Conservation (phyloP, 139 green algal species). For the Coccomyxa sp. region DNA sequence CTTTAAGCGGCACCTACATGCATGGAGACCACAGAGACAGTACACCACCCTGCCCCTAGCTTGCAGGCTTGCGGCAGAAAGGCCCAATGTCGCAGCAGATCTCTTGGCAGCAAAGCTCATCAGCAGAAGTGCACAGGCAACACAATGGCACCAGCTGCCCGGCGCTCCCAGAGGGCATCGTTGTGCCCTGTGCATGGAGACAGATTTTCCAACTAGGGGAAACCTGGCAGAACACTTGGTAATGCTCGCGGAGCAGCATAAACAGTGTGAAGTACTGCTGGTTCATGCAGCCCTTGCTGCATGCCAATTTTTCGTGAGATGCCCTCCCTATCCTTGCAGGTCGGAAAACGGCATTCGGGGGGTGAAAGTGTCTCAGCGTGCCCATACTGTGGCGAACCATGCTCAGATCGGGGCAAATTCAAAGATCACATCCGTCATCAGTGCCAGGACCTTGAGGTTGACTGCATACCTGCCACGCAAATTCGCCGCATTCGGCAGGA, state of each 20-base stretch:
- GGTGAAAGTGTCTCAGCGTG: background rate
- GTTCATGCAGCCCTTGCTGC: too few species aligned
- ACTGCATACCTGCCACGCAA: background rate
- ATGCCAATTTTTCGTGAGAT: background rate
- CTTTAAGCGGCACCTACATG: too few species aligned
- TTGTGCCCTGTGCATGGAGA: background rate
- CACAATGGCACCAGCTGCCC: background rate
- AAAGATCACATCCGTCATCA: background rate
- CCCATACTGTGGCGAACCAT: background rate
- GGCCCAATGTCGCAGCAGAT: too few species aligned
- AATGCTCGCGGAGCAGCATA: too few species aligned
- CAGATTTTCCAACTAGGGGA: background rate
- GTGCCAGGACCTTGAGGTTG: background rate
- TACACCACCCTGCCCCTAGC: too few species aligned
- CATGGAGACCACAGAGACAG: too few species aligned
- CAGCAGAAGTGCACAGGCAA: too few species aligned
- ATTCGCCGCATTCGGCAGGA: background rate
- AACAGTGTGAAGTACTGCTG: too few species aligned
- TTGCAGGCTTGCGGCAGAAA: too few species aligned
- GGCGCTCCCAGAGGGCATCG: background rate
- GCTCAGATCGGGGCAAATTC: background rate
- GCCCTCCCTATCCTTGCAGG: background rate
- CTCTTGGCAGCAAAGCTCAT: too few species aligned
- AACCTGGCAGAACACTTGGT: background rate
- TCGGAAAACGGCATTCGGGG: background rate